phyloP scores from a whole-genome alignment of 345 rosid species.

The Moricandia arvensis region DNA sequence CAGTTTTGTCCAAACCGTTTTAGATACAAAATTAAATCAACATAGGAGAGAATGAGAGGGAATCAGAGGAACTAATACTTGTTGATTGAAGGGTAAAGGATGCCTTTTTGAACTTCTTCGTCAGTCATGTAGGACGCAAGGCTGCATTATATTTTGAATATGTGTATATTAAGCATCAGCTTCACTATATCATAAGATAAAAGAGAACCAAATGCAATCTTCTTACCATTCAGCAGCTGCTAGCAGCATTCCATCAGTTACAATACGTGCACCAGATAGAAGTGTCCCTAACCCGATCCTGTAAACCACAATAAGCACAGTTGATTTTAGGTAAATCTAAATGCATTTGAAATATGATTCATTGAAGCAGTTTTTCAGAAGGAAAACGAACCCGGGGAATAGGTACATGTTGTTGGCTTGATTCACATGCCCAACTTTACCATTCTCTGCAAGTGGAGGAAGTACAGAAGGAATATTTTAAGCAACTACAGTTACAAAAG shows the following conservation, averaged over 20 bases:
- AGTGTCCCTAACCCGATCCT: constrained; percentile 94
- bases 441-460: constrained; percentile 58
- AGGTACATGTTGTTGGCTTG: constrained; percentile 99
- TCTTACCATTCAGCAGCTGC: constrained; percentile 94
- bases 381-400: constrained; percentile 83
- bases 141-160: constrained; percentile 49
- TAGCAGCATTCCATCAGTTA: constrained; percentile 85
- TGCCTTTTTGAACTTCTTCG: constrained; percentile 70
- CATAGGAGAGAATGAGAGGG: background rate
- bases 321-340: background rate
- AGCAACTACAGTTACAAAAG: background rate
- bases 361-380: constrained; percentile 18
- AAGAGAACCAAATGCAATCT: background rate
- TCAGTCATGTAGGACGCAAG: constrained; percentile 95
- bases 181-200: background rate
- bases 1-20: constrained; percentile 18
- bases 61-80: constrained; percentile 51
- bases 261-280: constrained; percentile 71
- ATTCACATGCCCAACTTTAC: constrained; percentile 87
- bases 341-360: background rate
- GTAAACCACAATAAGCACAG: constrained; percentile 20
- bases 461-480: background rate
- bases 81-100: constrained; percentile 81
- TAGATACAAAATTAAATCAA: background rate
- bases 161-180: background rate